Base-by-base conservation (phyloP, 2,329 filamentous ascomycete genomes). In the Fusarium burgessii region DNA sequence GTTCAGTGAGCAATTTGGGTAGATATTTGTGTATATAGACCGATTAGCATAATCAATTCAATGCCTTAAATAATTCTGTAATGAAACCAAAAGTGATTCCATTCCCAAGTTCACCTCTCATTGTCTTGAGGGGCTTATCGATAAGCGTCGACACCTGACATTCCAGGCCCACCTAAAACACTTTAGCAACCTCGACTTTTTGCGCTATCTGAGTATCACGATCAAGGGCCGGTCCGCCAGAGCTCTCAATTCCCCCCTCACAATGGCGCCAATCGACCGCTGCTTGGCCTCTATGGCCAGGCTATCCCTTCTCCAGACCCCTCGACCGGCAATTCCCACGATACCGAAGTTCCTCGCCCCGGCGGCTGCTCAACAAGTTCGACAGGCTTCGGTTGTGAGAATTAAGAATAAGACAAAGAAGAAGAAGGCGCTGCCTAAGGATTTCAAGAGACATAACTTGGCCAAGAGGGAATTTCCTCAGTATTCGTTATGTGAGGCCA, bases 401-500 rank as follows among this genome's bases (percentile, higher is more conserved):
- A 84, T 84, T 75, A 86, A 85, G 74, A 90, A 88, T 82, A 81
- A 83, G 80, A 80, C 82, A 47, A 80, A 82, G 69, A 88, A 88
- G 82, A 88, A 86, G 80, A 90, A 87, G 81, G 84, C 86, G 75
- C 82, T 86, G 56, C 87, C 89, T 77, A 93, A 93, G 82, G 85
- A 88, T 14, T 89, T 88, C 68, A 89, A 88, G 70, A 87, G 89
- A 35, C 94, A 90, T 79, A 87, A 90, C 71, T 80, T 95, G 70
- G 88, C 88, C 68, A 84, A 89, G 71, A 88, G 90, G 45, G 86
- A 93, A 38, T 83, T 83, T 41, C 82, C 82, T 1, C 91, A 93
- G 77, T 97, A 92, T 78, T 89, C 94, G 2, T 86, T 99, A 35
- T 92, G 93, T 73, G 96, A 99, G 84, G 97, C 96, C 18, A 96